phyloP scores from a whole-genome alignment of 306 rosid genomes.

The Vigna nakashimae region DNA sequence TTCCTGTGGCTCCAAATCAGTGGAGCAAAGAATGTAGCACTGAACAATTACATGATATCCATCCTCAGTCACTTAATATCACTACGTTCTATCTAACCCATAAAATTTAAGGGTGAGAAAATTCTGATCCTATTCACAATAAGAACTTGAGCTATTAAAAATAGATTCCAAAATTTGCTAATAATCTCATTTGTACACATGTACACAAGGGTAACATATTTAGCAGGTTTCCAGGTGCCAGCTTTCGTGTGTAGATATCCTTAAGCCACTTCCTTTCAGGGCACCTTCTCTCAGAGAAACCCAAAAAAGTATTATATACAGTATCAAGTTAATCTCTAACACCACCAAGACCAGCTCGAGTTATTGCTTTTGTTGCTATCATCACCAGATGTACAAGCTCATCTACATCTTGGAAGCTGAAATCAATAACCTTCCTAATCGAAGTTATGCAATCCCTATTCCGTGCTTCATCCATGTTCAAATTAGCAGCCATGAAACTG shows the following conservation, averaged over 20 bases:
- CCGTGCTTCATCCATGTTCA: constrained; percentile 51
- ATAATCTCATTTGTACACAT: constrained; percentile 74
- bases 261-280: constrained; percentile 41
- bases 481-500: constrained; percentile 57
- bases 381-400: constrained; percentile 62
- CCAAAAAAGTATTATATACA: constrained; percentile 53
- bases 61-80: constrained; percentile 34
- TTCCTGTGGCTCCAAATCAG: constrained; percentile 47
- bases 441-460: constrained; percentile 53
- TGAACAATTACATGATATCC: constrained; percentile 49
- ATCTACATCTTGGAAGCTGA: constrained; percentile 82
- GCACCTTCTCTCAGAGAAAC: constrained; percentile 46
- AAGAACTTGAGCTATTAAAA: constrained; percentile 46
- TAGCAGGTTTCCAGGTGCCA: constrained; percentile 50
- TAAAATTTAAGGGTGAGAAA: constrained; percentile 48
- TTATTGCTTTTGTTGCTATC: constrained; percentile 61
- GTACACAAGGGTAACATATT: constrained; percentile 51
- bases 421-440: constrained; percentile 65
- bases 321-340: constrained; percentile 60
- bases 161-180: constrained; percentile 58
- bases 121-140: constrained; percentile 55
- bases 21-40: constrained; percentile 60
- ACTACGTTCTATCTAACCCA: constrained; percentile 54
- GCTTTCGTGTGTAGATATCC: constrained; percentile 43
- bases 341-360: constrained; percentile 61